Evolutionary conservation across 2,329 filamentous ascomycete genomes (phyloP), one percentile per base, ranked within the genome.

Genomic region (Huntiella decipiens): DNA sequence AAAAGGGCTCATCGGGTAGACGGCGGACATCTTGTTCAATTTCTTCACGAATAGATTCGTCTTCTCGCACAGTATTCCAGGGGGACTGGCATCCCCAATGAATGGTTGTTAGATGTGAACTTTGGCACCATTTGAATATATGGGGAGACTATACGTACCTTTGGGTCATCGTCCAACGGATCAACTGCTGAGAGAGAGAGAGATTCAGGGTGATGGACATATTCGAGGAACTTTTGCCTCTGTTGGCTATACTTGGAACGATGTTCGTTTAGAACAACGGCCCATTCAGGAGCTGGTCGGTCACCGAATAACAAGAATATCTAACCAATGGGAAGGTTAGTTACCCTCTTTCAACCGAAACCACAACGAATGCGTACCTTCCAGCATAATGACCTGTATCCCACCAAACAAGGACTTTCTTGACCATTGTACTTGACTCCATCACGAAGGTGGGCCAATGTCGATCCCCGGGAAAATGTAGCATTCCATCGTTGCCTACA

Each of bases 11-110:
- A 54, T 95, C 91, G 4, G 88, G 91, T 60, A 96, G 83, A 52
- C 91, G 73, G 54, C 91, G 82, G 13, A 98, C 87, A 64, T 98
- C 91, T 63, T 96, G 91, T 47, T 81, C 74, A 47, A 98, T 96
- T 60, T 98, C 91, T 43, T 78, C 76, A 51, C 88, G 76, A 32
- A 92, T 72, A 40, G 75, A 66, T 64, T 95, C 85, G 61, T 98
- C 88, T 54, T 79, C 73, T 39, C 85, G 79, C 32, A 91, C 67
- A n/a, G 78, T 78, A 58, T 83, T 79, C 87, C 88, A 96, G 16
- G 87, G 87, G 47, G 86, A 93, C 80, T 94, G 67, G 22, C 7
- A 28, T 28, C 3, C 22, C 22, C 22, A 28, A 28, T 10, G 22
- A 28, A 28, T 28, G 22, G 8, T 28, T 40, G 12, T 16, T 13